Percentiles rank a stretch among this genome's conserved stretches.
Evolutionary conservation across 2,329 filamentous ascomycete species (phyloP).

Genomic region (Tolypocladium inflatum): DNA sequence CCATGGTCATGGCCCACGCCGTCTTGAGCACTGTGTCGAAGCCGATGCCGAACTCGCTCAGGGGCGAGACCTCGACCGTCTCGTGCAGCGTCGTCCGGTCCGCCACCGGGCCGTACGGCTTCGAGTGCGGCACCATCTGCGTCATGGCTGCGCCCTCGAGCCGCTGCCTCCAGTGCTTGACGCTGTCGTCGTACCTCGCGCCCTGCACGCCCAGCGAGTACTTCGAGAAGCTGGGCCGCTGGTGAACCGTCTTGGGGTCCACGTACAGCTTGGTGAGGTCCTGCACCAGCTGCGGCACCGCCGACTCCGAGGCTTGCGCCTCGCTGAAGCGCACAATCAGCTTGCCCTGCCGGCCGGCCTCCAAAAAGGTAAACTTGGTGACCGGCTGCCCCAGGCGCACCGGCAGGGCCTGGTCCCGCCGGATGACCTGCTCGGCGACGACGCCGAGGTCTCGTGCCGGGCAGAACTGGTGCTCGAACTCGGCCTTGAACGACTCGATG

Average conservation of each 20-base stretch:
- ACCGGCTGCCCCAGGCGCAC: constrained; percentile 32
- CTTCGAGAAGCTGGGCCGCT: constrained; percentile 36
- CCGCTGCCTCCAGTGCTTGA: constrained; percentile 35
- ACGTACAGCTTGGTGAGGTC: constrained; percentile 39
- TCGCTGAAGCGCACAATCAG: constrained; percentile 38
- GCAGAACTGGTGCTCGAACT: constrained; percentile 34
- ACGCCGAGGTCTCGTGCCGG: constrained; percentile 28
- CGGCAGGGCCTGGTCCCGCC: constrained; percentile 28
- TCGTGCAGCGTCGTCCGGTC: constrained; percentile 30
- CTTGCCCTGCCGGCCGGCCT: constrained; percentile 35
- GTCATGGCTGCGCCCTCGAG: constrained; percentile 38
- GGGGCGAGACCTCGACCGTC: constrained; percentile 28
- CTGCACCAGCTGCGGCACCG: constrained; percentile 34
- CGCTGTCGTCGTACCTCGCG: constrained; percentile 25
- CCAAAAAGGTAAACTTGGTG: constrained; percentile 41
- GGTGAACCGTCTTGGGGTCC: constrained; percentile 20
- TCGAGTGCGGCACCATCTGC: constrained; percentile 30
- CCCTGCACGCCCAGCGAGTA: constrained; percentile 31
- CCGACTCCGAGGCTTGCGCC: constrained; percentile 39
- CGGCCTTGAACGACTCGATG: constrained; percentile 29
- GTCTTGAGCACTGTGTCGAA: constrained; percentile 46
- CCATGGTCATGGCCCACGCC: constrained; percentile 47
- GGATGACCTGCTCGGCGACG: constrained; percentile 30
- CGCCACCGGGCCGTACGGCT: constrained; percentile 27
- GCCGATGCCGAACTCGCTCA: constrained; percentile 33